A percentile compares a stretch with the other conserved stretches of the same genome.
Conservation (phyloP, 345 rosid genomes). For the Rubroshorea leprosula region DNA sequence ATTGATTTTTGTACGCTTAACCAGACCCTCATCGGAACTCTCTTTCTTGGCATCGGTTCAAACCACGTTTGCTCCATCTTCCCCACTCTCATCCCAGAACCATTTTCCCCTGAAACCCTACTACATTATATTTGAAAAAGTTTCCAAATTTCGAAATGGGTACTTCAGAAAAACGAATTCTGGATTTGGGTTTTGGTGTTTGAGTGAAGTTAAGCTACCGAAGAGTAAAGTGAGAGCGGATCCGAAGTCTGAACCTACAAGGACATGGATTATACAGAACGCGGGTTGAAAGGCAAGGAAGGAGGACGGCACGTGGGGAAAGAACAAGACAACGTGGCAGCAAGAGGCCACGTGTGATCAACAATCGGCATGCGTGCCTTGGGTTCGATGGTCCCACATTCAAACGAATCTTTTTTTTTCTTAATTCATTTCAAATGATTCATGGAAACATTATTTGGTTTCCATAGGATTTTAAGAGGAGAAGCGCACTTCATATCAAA, state of each 20-base stretch:
- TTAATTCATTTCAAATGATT: no score
- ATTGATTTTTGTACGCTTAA: constrained; percentile 55
- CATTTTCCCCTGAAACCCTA: constrained; percentile 6
- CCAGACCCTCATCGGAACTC: constrained; percentile 63
- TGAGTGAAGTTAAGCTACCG: neutral
- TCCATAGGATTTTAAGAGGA: no score
- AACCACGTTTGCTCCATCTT: constrained; percentile 40
- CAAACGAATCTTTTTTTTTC: no score
- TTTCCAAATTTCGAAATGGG: neutral
- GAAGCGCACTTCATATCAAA: no score
- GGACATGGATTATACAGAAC: neutral
- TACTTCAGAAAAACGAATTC: neutral
- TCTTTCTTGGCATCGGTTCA: constrained; percentile 27
- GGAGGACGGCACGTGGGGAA: neutral
- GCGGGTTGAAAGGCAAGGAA: neutral
- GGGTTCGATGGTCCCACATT: no score
- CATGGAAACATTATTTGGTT: no score
- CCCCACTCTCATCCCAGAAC: constrained; percentile 20
- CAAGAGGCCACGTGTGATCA: no score
- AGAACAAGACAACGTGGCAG: neutral
- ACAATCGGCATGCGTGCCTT: no score
- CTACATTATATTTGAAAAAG: constrained; percentile 22
- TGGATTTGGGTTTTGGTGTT: neutral
- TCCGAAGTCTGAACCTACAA: neutral
- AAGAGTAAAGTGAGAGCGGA: neutral